Evolutionary conservation across 164 flowering plant genomes (phyloP).

Genomic region (Akebia trifoliata): DNA sequence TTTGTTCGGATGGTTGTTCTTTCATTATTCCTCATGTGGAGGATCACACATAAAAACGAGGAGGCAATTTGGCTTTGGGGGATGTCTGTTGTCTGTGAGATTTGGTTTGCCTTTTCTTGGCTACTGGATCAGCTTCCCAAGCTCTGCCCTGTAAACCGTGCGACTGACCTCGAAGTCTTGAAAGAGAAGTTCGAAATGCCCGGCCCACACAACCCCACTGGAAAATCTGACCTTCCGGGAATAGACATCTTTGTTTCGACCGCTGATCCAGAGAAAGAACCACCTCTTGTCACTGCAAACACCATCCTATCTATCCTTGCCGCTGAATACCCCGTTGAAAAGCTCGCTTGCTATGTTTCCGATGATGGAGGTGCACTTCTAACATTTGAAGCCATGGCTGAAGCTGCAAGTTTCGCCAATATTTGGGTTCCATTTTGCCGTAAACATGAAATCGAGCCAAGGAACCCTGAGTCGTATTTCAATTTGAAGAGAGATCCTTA

Average conservation of each 20-base stretch:
- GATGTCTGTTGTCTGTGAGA: constrained; percentile 83
- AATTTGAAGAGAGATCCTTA: constrained; percentile 58
- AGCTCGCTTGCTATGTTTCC: constrained; percentile 88
- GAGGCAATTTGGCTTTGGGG: constrained; percentile 96
- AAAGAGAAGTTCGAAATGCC: constrained; percentile 76
- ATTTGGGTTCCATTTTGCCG: constrained; percentile 90
- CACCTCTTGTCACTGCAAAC: constrained; percentile 86
- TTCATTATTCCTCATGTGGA: constrained; percentile 63
- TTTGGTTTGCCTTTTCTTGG: constrained; percentile 97
- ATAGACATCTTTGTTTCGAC: constrained; percentile 93
- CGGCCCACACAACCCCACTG: constrained; percentile 47
- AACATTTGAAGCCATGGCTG: constrained; percentile 92
- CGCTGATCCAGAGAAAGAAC: constrained; percentile 95
- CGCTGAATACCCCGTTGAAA: constrained; percentile 87
- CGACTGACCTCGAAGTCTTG: constrained; percentile 60
- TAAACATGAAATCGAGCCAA: constrained; percentile 72
- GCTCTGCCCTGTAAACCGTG: constrained; percentile 69
- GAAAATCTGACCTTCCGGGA: constrained; percentile 86
- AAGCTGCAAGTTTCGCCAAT: constrained; percentile 76
- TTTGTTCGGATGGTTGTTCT: constrained; percentile 57
- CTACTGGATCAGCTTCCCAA: constrained; percentile 91
- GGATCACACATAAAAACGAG: constrained; percentile 52
- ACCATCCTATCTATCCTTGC: constrained; percentile 90
- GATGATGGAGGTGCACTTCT: constrained; percentile 93
- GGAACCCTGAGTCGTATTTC: constrained; percentile 78